A percentile compares a stretch with the other conserved stretches of the same genome.
phyloP scores from a whole-genome alignment of 2,329 filamentous ascomycete species.

The Acephala macrosclerotiorum region DNA sequence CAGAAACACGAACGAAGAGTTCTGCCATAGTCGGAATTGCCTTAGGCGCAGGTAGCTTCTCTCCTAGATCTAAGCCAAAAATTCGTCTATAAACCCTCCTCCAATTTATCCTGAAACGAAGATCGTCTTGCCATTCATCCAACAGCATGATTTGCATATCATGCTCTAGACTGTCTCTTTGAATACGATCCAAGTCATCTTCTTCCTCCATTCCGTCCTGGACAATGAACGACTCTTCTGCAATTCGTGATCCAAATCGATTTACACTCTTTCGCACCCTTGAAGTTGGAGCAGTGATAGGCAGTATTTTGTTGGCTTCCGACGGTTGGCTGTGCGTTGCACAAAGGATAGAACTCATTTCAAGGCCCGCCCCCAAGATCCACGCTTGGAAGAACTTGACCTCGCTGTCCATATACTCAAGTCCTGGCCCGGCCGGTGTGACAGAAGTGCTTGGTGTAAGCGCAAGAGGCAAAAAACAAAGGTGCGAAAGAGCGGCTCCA shows the following conservation, averaged over 20 bases:
- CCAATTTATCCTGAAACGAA: constrained; percentile 33
- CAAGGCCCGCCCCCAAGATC: constrained; percentile 51
- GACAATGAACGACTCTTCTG: constrained; percentile 40
- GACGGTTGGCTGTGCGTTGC: constrained; percentile 27
- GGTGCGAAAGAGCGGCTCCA: constrained; percentile 7
- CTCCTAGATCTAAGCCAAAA: constrained; percentile 13
- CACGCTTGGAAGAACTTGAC: constrained; percentile 57
- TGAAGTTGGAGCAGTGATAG: constrained; percentile 23
- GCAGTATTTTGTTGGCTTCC: constrained; percentile 9
- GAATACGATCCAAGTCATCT: background rate
- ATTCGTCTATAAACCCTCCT: constrained; percentile 28
- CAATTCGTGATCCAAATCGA: constrained; percentile 16
- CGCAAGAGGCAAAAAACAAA: constrained; percentile 28
- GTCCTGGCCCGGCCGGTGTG: constrained; percentile 21
- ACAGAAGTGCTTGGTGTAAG: constrained; percentile 19
- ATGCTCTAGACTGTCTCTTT: background rate
- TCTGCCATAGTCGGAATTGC: constrained; percentile 18
- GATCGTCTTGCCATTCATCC: constrained; percentile 20
- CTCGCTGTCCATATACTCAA: constrained; percentile 44
- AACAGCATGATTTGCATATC: constrained; percentile 2
- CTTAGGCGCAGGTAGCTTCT: background rate
- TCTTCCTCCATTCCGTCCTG: constrained; percentile 29
- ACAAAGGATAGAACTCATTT: constrained; percentile 51
- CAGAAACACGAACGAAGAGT: constrained; percentile 22
- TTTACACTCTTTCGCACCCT: constrained; percentile 20